A percentile compares a stretch with the other conserved stretches of the same genome.
phyloP scores from a whole-genome alignment of 2,329 filamentous ascomycete genomes.

The Cladorrhinum sp. region DNA sequence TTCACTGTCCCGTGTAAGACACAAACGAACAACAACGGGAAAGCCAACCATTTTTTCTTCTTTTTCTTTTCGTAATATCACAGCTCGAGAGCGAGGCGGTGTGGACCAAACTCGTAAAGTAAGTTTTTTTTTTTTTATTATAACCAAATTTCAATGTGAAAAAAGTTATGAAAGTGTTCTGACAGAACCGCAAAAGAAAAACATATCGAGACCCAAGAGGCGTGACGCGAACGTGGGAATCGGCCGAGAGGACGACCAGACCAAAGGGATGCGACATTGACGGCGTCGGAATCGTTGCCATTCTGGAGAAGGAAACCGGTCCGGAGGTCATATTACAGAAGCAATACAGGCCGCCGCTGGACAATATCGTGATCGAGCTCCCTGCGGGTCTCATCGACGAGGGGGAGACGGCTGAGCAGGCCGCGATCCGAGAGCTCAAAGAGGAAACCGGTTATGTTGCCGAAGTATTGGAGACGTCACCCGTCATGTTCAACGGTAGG shows the following conservation, averaged over 20 bases:
- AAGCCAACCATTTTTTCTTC: not conserved
- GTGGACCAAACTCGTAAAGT: conserved; percentile 61
- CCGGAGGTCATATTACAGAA: conserved; percentile 62
- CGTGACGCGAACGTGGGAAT: conserved; percentile 64
- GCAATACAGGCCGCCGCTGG: conserved; percentile 62
- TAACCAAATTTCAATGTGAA: too few species aligned
- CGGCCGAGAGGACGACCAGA: conserved; percentile 66
- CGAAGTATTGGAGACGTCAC: conserved; percentile 52
- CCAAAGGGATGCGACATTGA: conserved; percentile 62
- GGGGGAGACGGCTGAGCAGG: conserved; percentile 58
- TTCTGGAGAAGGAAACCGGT: conserved; percentile 54
- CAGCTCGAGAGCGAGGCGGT: conserved; percentile 52
- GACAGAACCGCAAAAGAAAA: too few species aligned
- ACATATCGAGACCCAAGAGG: conserved; percentile 63
- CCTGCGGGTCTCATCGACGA: conserved; percentile 63
- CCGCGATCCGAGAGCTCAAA: conserved; percentile 60
- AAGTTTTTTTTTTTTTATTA: conserved; percentile 28
- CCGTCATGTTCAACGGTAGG: conserved; percentile 61
- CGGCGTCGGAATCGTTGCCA: conserved; percentile 69
- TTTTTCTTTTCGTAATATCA: conserved; percentile 4
- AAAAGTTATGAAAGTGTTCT: too few species aligned
- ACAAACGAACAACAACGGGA: too few species aligned
- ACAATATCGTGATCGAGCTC: conserved; percentile 59
- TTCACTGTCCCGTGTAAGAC: too few species aligned
- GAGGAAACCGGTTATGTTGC: conserved; percentile 68